phyloP scores from a whole-genome alignment of 2,329 filamentous ascomycete genomes.

The Sarocladiaceae sp. region DNA sequence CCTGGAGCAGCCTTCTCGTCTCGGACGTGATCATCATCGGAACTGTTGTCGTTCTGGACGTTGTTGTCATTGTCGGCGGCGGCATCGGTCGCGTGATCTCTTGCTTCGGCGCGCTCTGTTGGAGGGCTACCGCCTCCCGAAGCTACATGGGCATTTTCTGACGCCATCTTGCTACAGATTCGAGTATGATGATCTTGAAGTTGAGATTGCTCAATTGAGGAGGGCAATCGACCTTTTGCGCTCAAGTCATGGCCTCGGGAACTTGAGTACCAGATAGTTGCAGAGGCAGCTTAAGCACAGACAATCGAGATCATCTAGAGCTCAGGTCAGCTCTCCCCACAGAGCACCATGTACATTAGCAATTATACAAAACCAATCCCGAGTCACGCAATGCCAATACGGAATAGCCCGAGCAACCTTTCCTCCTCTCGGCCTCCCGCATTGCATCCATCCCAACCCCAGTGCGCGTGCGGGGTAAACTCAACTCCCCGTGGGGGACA shows the following conservation, averaged over 20 bases:
- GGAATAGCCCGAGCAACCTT: too few species aligned
- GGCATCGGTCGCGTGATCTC: background rate
- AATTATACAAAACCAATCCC: too few species aligned
- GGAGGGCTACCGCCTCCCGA: background rate
- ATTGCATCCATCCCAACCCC: too few species aligned
- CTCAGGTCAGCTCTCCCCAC: background rate
- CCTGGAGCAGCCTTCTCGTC: constrained; percentile 7
- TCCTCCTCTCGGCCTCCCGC: too few species aligned
- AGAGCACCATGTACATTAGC: too few species aligned
- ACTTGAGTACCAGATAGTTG: background rate
- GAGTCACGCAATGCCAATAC: too few species aligned
- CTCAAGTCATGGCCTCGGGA: background rate
- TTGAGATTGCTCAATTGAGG: background rate
- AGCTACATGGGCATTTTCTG: background rate
- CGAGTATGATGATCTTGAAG: background rate
- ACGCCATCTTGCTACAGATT: constrained; percentile 4
- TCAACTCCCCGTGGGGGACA: too few species aligned
- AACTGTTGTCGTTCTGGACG: background rate
- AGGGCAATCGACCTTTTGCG: background rate
- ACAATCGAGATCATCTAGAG: background rate
- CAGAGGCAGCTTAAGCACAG: background rate
- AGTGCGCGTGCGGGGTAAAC: too few species aligned
- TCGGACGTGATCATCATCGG: background rate
- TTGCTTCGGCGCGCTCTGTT: background rate
- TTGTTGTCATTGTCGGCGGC: background rate